phyloP scores from a whole-genome alignment of 2,329 filamentous ascomycete species.

The Microsporum canis region DNA sequence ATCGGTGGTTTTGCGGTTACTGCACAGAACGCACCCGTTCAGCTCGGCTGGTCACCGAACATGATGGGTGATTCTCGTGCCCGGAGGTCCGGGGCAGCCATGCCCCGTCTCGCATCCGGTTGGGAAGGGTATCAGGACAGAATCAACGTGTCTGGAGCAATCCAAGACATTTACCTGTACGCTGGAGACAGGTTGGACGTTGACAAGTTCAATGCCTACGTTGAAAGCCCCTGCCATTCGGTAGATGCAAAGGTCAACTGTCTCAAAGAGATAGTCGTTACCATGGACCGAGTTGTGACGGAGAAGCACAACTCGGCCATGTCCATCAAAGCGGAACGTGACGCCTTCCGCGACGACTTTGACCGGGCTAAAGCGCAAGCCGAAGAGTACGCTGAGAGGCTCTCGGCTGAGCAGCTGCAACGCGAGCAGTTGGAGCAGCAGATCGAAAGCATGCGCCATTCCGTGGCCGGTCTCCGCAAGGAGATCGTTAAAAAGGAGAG shows the following conservation, averaged over 20 bases:
- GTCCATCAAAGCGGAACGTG: neutral
- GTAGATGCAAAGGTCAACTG: neutral
- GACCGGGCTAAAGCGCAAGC: neutral
- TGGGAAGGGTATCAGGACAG: constrained; percentile 2
- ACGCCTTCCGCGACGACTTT: neutral
- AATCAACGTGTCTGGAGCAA: neutral
- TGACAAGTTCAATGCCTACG: constrained; percentile 1
- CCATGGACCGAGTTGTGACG: constrained; percentile 1
- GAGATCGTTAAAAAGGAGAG: constrained; percentile 1
- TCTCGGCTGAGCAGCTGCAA: neutral
- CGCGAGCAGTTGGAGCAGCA: neutral
- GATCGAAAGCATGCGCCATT: neutral
- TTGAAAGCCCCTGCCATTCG: neutral
- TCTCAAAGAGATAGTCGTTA: neutral
- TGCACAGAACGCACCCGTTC: neutral
- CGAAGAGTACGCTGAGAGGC: neutral
- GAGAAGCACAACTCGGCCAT: neutral
- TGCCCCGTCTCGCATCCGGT: neutral
- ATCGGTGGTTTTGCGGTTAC: neutral
- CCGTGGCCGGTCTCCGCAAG: neutral
- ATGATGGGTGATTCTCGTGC: neutral
- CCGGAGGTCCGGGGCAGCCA: neutral
- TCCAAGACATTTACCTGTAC: constrained; percentile 3
- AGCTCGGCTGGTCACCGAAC: neutral
- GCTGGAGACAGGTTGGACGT: constrained; percentile 3